Evolutionary conservation across 192 early-diverging fungal species (phyloP), one percentile per base, ranked within the genome.

Genomic region (Coemansia sp.): DNA sequence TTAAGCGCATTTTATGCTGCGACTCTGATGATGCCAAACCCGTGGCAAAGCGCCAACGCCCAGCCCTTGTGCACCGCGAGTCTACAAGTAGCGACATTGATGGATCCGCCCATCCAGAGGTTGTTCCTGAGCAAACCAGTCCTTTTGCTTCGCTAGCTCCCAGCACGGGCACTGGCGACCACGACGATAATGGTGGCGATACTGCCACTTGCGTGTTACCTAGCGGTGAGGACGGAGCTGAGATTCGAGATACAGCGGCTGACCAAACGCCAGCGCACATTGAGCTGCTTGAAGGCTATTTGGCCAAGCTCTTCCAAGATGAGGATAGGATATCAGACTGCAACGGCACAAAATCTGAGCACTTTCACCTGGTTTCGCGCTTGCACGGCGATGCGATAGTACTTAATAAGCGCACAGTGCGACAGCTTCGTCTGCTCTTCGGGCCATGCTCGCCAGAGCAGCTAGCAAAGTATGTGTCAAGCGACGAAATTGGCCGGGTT

Each of bases 301-400:
- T 80, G 26, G 33, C 69, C 11, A 59, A 68, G 53, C 21, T 80
- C 20, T 71, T 80, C 33, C 64, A 68, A 33, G 73, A 74, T 37
- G 77, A 80, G 23, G 73, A 80, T 51, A 40, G 24, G 9, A 20
- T 72, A 14, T 40, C 51, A 4, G 67, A 63, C 10, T 23, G 16
- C 43, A 46, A 38, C 36, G 31, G 26, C 31, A 46, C 24, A 2
- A 60, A 33, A 20, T 18, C 33, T 35, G 18, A 35, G 1, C 28
- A 71, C 14, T 71, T 80, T 31, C 50, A 43, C 7, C 45, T 34
- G 11, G 45, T 80, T 20, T 28, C 14, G 14, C 60, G 35, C 21
- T 34, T 23, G n/a, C 58, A 46, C 13, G 51, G 62, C 37, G 48
- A 58, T 20, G 37, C 28, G 11, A 5, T 46, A 3, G 62, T 75